phyloP scores from a whole-genome alignment of 768 basidiomycete species.

The Hygrophoropsis aurantiaca region DNA sequence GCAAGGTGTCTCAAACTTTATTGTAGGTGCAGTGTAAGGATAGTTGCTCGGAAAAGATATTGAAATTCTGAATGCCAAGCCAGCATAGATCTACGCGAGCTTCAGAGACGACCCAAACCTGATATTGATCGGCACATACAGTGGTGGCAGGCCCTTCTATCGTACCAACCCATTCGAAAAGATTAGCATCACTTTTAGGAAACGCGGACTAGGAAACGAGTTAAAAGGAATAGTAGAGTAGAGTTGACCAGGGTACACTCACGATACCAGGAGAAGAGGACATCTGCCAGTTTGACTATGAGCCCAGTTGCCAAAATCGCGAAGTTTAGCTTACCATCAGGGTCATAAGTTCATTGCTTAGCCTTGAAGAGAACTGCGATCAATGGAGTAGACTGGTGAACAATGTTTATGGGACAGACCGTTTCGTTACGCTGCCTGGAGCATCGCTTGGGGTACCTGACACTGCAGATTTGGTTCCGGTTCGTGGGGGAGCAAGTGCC shows the following conservation, averaged over 20 bases:
- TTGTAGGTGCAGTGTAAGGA: slow-evolving; percentile 80
- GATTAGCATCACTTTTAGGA: slow-evolving; percentile 81
- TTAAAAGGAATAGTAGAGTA: neutral
- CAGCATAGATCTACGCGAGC: slow-evolving; percentile 64
- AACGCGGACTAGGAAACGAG: slow-evolving; percentile 69
- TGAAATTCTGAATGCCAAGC: slow-evolving; percentile 77
- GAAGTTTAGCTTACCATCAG: slow-evolving; percentile 62
- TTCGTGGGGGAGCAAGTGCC: slow-evolving; percentile 59
- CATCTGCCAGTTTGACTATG: slow-evolving; percentile 58
- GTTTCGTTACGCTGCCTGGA: slow-evolving; percentile 81
- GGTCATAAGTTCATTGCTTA: slow-evolving; percentile 85
- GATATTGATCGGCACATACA: slow-evolving; percentile 38
- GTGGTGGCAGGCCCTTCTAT: slow-evolving; percentile 82
- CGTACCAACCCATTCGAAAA: slow-evolving; percentile 89
- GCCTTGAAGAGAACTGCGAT: slow-evolving; percentile 36
- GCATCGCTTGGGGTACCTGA: slow-evolving; percentile 53
- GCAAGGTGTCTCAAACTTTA: slow-evolving; percentile 88
- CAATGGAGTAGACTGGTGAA: slow-evolving; percentile 5
- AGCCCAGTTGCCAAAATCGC: slow-evolving; percentile 11
- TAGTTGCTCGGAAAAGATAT: slow-evolving; percentile 87
- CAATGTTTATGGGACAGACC: slow-evolving; percentile 39
- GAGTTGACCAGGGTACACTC: slow-evolving; percentile 25
- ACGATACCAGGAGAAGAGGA: slow-evolving; percentile 88
- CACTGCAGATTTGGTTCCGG: slow-evolving; percentile 56
- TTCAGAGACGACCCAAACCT: slow-evolving; percentile 4